Percentiles rank a stretch among this genome's conserved stretches.
phyloP scores from a whole-genome alignment of 2,329 filamentous ascomycete genomes.

The Phialophora macrospora region DNA sequence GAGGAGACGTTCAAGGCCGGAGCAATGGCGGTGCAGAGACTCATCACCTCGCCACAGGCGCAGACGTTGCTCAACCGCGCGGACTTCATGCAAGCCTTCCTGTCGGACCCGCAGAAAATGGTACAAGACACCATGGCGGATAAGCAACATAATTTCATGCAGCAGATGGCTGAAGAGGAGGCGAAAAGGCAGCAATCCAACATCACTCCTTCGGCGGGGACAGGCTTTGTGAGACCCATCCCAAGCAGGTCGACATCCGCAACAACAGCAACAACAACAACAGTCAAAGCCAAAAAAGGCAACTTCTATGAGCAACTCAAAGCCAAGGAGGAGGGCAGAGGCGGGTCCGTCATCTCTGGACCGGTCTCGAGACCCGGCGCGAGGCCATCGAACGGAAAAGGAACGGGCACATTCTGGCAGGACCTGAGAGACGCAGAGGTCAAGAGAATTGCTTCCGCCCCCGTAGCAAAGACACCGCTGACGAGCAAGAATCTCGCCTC shows the following conservation, averaged over 20 bases:
- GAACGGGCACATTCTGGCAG: slow-evolving; percentile 36
- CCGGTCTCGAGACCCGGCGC: not conserved
- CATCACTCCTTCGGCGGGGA: not conserved
- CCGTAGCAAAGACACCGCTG: not conserved
- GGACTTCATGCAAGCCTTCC: slow-evolving; percentile 37
- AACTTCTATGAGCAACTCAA: slow-evolving; percentile 31
- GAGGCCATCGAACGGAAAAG: not conserved
- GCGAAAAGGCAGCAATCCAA: slow-evolving; percentile 25
- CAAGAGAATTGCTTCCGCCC: slow-evolving; percentile 4
- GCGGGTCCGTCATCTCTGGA: slow-evolving; percentile 17
- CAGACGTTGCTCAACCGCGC: slow-evolving; percentile 34
- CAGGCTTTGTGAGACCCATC: slow-evolving; percentile 1
- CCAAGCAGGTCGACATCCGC: slow-evolving; percentile 2
- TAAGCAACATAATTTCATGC: slow-evolving; percentile 32
- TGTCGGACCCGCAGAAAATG: slow-evolving; percentile 36
- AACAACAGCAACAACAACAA: not conserved
- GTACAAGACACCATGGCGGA: slow-evolving; percentile 34
- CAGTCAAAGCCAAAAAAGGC: slow-evolving; percentile 14
- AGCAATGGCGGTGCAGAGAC: slow-evolving; percentile 31
- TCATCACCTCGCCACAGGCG: slow-evolving; percentile 33
- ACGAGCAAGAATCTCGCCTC: slow-evolving; percentile 2
- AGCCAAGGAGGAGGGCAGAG: slow-evolving; percentile 29
- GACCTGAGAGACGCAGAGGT: slow-evolving; percentile 29
- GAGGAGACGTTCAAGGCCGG: slow-evolving; percentile 35
- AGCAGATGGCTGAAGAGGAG: slow-evolving; percentile 35